phyloP scores from a whole-genome alignment of 2,329 filamentous ascomycete species.

The Raffaelea albimanens region DNA sequence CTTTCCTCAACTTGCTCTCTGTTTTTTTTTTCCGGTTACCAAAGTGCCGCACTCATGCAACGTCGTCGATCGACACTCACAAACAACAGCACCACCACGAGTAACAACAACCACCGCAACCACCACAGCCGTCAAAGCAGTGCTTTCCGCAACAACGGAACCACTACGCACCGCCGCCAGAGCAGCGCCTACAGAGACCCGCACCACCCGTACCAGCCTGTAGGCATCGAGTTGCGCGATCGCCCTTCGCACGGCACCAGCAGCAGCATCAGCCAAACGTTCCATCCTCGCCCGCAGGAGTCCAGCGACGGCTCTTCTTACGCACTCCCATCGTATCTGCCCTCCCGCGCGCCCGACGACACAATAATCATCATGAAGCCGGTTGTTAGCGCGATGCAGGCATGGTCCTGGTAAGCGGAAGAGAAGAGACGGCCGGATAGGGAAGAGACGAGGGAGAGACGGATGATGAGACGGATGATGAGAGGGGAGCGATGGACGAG shows the following conservation, averaged over 20 bases:
- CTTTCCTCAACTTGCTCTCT: no score
- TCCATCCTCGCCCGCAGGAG: constrained; percentile 5
- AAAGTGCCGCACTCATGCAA: constrained; percentile 9
- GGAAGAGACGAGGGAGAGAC: not conserved
- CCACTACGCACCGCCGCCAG: no score
- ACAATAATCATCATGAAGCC: constrained; percentile 69
- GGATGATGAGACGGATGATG: not conserved
- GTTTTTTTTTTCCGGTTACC: no score
- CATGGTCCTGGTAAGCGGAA: constrained; percentile 71
- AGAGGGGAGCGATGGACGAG: constrained; percentile 2
- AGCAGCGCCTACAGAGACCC: not conserved
- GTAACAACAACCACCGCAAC: not conserved
- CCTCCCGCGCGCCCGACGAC: constrained; percentile 2
- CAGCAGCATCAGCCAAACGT: constrained; percentile 12
- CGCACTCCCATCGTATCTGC: not conserved
- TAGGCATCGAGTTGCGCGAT: constrained; percentile 13
- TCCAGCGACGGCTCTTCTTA: not conserved
- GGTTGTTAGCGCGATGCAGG: constrained; percentile 81
- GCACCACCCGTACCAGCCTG: not conserved
- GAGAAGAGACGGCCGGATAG: no score
- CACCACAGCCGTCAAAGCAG: not conserved
- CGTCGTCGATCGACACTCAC: constrained; percentile 11
- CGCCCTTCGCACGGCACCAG: constrained; percentile 10
- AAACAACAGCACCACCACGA: constrained; percentile 3
- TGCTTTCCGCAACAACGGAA: not conserved